A percentile compares a stretch with the other conserved stretches of the same genome.
Conservation (phyloP, 371 early-diverging fungal species). For the Nematocida sp. region DNA sequence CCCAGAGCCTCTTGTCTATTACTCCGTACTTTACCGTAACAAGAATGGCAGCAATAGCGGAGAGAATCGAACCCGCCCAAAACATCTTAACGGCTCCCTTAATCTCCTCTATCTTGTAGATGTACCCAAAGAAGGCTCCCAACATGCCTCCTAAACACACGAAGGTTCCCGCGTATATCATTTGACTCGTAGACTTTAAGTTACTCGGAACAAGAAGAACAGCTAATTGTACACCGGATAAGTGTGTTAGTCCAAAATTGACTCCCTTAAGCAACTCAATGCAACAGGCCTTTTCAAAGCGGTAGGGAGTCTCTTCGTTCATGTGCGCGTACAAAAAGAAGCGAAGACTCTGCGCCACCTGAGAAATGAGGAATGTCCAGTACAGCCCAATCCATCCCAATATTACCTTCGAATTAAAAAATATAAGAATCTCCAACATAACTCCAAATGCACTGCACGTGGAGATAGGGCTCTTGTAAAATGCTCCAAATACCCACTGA, state of each 20-base stretch:
- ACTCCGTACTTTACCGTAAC: slow-evolving; percentile 63
- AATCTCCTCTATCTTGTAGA: slow-evolving; percentile 33
- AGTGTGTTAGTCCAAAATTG: slow-evolving; percentile 68
- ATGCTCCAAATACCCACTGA: slow-evolving; percentile 3
- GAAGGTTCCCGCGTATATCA: slow-evolving; percentile 67
- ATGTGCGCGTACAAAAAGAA: slow-evolving; percentile 62
- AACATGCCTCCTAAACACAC: slow-evolving; percentile 61
- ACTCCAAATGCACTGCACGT: slow-evolving; percentile 66
- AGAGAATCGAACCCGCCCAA: slow-evolving; percentile 42
- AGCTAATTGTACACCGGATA: slow-evolving; percentile 66
- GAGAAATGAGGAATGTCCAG: slow-evolving; percentile 67
- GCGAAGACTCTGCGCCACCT: slow-evolving; percentile 60
- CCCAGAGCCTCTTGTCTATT: slow-evolving; percentile 56
- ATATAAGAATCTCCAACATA: slow-evolving; percentile 63
- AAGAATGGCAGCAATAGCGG: slow-evolving; percentile 50
- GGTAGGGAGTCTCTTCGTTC: slow-evolving; percentile 25
- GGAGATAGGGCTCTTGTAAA: slow-evolving; percentile 60
- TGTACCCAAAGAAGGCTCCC: slow-evolving; percentile 56
- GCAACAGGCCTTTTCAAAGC: slow-evolving; percentile 58
- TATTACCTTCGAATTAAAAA: slow-evolving; percentile 60
- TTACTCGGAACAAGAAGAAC: slow-evolving; percentile 62
- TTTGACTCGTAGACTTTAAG: slow-evolving; percentile 66
- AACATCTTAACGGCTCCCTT: slow-evolving; percentile 33
- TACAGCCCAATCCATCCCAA: slow-evolving; percentile 61
- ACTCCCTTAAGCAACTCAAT: slow-evolving; percentile 67